Evolutionary conservation across 2,329 filamentous ascomycete species (phyloP), one percentile per base, ranked within the genome.

Genomic region (Trichoderma polysporum): DNA sequence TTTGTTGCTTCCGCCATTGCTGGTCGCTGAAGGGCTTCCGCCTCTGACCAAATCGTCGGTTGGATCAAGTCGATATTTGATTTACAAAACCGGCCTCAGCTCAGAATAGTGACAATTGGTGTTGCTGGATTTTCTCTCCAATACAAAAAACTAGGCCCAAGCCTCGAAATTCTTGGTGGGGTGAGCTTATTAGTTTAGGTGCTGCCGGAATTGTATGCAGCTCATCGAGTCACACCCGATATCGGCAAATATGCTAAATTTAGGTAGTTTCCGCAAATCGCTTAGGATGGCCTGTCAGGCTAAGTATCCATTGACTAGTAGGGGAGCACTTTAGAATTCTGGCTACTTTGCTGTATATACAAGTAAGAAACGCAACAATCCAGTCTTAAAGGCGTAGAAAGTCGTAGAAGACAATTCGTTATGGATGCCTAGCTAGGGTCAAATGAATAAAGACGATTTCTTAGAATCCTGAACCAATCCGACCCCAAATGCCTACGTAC

Each of bases 191-290:
- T 5, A 54, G 37, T 25, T 17, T 31, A 41, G 39, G 9, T n/a
- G n/a, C 17, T 39, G 33, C 33, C 33, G 33, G 8, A 9, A 1
- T 19, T 17, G 9, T 45, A 64, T 56, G 50, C 61, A 64, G 37
- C 61, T 64, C 61, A 56, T 64, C 61, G 61, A 52, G 47, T 56
- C 49, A 64, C 61, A 56, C 54, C 61, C 61, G 61, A 64, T 64
- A 64, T 64, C 61, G 61, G 61, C 50, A 47, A 52, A 64, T 64
- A 47, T 41, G n/a, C 58, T 61, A 52, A 61, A 39, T 37, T 50
- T 50, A 45, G 41, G 41, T 45, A 52, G 58, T 27, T 61, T 33
- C 35, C 37, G 35, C 22, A 58, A 45, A 57, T n/a, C 22, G 53
- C 17, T 56, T n/a, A 22, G 27, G n/a, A 22, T 58, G 35, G 25